phyloP scores from a whole-genome alignment of 495 filamentous ascomycete species.

The Tuber borchii region DNA sequence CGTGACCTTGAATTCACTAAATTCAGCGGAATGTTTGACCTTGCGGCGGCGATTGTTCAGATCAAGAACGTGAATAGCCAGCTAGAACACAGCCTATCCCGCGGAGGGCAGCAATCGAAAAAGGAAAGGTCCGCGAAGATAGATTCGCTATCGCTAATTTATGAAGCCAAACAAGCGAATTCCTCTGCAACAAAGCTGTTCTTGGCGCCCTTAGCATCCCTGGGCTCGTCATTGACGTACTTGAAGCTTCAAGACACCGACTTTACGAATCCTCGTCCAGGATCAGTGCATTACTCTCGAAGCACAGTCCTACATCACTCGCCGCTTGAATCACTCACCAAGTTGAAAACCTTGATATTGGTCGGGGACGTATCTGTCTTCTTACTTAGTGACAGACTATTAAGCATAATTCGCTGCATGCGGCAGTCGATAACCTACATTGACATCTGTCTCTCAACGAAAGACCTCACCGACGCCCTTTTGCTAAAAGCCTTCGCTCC shows the following conservation, averaged over 20 bases:
- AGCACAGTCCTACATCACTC: constrained; percentile 26
- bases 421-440: constrained; percentile 22
- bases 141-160: constrained; percentile 29
- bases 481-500: constrained; percentile 38
- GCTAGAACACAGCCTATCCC: constrained; percentile 24
- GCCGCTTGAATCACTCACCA: constrained; percentile 31
- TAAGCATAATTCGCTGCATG: constrained; percentile 26
- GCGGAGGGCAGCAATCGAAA: constrained; percentile 7
- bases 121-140: constrained; percentile 12
- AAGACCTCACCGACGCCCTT: constrained; percentile 36
- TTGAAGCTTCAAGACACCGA: constrained; percentile 34
- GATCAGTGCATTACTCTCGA: constrained; percentile 23
- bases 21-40: constrained; percentile 25
- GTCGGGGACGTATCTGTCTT: constrained; percentile 34
- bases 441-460: constrained; percentile 38
- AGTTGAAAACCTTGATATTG: constrained; percentile 28
- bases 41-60: constrained; percentile 24
- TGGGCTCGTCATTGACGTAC: constrained; percentile 26
- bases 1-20: constrained; percentile 21
- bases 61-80: constrained; percentile 17
- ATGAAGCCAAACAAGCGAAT: constrained; percentile 28
- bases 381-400: constrained; percentile 30
- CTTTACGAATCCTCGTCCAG: constrained; percentile 20
- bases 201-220: constrained; percentile 21
- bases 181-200: neutral